A percentile compares a stretch with the other conserved stretches of the same genome.
Evolutionary conservation across 257 asterid genomes (phyloP).

Genomic region (Rhazya stricta): DNA sequence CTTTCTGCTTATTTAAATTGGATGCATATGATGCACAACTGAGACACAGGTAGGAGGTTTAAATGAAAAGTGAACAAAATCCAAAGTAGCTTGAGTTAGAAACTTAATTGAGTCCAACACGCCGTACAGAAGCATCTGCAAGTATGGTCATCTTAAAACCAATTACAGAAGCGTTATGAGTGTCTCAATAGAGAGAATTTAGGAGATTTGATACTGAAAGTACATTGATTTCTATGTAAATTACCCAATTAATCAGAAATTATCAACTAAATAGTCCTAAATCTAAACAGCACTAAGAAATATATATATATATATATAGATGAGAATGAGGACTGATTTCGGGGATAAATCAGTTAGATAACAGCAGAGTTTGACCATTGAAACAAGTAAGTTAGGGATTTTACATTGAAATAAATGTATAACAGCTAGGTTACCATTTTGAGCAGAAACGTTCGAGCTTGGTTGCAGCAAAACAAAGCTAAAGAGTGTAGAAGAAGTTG

Average conservation of each 20-base stretch:
- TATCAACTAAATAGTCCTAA: not conserved
- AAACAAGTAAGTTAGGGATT: not conserved
- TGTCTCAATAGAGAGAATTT: not conserved
- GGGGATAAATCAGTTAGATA: not conserved
- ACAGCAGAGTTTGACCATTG: not conserved
- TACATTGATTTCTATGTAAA: not conserved
- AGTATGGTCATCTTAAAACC: not conserved
- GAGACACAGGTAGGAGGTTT: not conserved
- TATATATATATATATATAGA: not conserved
- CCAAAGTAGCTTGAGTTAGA: not conserved
- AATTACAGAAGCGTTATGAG: not conserved
- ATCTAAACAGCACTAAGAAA: not conserved
- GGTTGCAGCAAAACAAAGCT: not conserved
- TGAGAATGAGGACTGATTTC: not conserved
- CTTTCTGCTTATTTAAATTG: not conserved
- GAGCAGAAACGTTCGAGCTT: not conserved
- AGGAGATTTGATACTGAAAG: not conserved
- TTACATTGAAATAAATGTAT: not conserved
- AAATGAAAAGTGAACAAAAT: not conserved
- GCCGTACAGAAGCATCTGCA: not conserved
- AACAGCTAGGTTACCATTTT: slow-evolving; percentile 3
- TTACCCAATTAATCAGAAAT: not conserved
- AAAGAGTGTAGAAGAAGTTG: slow-evolving; percentile 7
- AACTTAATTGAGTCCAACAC: not conserved
- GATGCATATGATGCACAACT: not conserved